A percentile compares a stretch with the other conserved stretches of the same genome.
These are phyloP conservation scores for Prunus campanulata DNA, from an alignment of 306 rosid genomes.

Conservation along the genomic window DNA sequence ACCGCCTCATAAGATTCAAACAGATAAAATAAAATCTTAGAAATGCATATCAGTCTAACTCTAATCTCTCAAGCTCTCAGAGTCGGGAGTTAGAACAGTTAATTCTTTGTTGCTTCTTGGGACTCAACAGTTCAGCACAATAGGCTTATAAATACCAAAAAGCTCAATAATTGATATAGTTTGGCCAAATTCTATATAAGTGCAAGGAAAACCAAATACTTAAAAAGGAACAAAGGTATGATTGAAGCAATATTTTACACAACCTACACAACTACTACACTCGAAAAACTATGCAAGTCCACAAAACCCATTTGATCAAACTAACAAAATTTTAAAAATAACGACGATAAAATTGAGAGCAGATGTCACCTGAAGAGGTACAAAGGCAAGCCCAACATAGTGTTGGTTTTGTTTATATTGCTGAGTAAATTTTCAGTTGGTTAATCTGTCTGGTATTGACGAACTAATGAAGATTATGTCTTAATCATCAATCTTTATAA, in stretches of 20 bases:
- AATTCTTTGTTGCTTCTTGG: not conserved
- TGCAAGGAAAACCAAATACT: not conserved
- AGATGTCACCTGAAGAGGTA: not conserved
- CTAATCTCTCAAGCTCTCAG: not conserved
- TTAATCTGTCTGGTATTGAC: not conserved
- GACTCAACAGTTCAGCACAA: not conserved
- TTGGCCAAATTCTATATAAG: not conserved
- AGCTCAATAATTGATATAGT: not conserved
- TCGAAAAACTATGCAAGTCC: not conserved
- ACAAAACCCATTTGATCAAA: constrained; percentile 16
- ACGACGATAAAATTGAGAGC: not conserved
- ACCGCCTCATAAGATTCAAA: not conserved
- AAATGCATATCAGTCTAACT: not conserved
- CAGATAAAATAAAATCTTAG: not conserved
- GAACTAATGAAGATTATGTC: not conserved
- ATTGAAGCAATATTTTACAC: not conserved
- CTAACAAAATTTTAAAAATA: not conserved
- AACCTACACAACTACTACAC: not conserved
- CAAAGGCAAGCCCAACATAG: not conserved
- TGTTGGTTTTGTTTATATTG: not conserved
- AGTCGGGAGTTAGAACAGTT: not conserved
- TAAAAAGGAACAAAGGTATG: not conserved
- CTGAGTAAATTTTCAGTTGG: not conserved
- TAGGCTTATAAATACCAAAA: not conserved
- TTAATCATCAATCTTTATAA: not conserved